Percentiles rank a stretch among this genome's conserved stretches.
These are phyloP conservation scores for Fusarium sp. DNA, from an alignment of 2,329 filamentous ascomycete species.

Conservation along the genomic window DNA sequence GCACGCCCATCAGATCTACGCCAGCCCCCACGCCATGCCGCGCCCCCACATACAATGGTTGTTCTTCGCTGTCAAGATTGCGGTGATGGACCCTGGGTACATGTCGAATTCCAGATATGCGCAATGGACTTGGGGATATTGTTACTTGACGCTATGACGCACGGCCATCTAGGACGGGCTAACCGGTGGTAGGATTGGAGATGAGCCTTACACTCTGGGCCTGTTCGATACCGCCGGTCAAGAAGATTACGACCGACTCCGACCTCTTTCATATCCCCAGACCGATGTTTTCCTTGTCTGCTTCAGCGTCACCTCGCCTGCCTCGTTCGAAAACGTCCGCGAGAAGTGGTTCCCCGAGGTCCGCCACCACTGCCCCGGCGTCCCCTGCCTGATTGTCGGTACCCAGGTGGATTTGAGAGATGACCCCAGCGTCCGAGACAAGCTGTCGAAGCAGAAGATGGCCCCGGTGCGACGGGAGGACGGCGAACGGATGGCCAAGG, in stretches of 20 bases:
- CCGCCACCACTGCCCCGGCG: constrained; percentile 97
- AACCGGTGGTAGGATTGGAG: constrained; percentile 82
- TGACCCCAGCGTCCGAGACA: constrained; percentile 87
- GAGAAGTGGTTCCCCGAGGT: constrained; percentile 99
- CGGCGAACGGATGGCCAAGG: constrained; percentile 95
- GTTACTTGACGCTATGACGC: background rate
- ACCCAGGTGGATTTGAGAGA: constrained; percentile 97
- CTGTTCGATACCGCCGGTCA: constrained; percentile 99
- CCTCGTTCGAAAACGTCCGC: constrained; percentile 98
- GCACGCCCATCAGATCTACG: constrained; percentile 27
- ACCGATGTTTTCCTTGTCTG: constrained; percentile 99
- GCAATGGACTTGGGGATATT: constrained; percentile 5
- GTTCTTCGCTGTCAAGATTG: constrained; percentile 10
- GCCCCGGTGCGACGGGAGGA: constrained; percentile 90
- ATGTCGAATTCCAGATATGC: constrained; percentile 10
- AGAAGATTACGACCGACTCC: constrained; percentile 98
- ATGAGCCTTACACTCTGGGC: constrained; percentile 97
- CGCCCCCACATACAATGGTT: constrained; percentile 25
- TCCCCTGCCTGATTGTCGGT: constrained; percentile 96
- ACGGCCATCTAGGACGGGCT: constrained; percentile 18
- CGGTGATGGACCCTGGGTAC: background rate
- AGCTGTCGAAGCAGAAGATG: constrained; percentile 97
- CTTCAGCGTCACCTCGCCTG: constrained; percentile 97
- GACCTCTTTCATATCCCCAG: constrained; percentile 96
- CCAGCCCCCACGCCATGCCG: constrained; percentile 25